phyloP scores from a whole-genome alignment of 2,329 filamentous ascomycete genomes.

The Pleoardoris graminearum region DNA sequence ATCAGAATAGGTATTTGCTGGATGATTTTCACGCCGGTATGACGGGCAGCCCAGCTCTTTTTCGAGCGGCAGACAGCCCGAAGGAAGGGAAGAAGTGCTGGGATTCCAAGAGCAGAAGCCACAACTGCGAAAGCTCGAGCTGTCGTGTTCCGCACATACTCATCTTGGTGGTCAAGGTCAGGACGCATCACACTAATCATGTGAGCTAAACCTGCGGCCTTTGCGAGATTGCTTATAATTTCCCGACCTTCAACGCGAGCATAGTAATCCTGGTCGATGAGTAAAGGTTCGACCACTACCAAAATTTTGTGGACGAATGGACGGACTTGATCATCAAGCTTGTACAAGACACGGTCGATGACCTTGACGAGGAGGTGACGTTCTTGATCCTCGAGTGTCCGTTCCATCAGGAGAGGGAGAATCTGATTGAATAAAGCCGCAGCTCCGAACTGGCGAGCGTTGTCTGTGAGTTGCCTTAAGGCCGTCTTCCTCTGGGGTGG shows the following conservation, averaged over 20 bases:
- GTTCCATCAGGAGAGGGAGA: constrained; percentile 95
- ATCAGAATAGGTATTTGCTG: constrained; percentile 98
- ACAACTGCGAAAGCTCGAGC: constrained; percentile 96
- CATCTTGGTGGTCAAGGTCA: constrained; percentile 97
- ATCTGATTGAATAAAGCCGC: constrained; percentile 97
- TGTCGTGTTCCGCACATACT: constrained; percentile 97
- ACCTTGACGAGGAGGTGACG: constrained; percentile 98
- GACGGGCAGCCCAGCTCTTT: constrained; percentile 97
- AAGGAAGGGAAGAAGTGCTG: constrained; percentile 90
- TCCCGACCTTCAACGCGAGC: constrained; percentile 96
- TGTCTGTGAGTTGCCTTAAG: constrained; percentile 94
- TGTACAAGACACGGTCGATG: constrained; percentile 97
- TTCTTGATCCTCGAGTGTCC: constrained; percentile 95
- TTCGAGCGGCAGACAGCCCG: constrained; percentile 96
- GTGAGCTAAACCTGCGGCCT: constrained; percentile 92
- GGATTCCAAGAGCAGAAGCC: constrained; percentile 92
- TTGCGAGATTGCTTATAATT: constrained; percentile 97
- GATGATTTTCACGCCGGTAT: constrained; percentile 98
- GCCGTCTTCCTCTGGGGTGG: constrained; percentile 99
- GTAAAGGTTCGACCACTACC: constrained; percentile 96
- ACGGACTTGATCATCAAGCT: constrained; percentile 92
- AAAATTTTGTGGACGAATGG: constrained; percentile 98
- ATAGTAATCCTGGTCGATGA: constrained; percentile 99
- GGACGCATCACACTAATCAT: constrained; percentile 99
- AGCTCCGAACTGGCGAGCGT: constrained; percentile 92